Evolutionary conservation across 768 basidiomycete species (phyloP), one percentile per base, ranked within the genome.

Genomic region (Suillus subaureus): DNA sequence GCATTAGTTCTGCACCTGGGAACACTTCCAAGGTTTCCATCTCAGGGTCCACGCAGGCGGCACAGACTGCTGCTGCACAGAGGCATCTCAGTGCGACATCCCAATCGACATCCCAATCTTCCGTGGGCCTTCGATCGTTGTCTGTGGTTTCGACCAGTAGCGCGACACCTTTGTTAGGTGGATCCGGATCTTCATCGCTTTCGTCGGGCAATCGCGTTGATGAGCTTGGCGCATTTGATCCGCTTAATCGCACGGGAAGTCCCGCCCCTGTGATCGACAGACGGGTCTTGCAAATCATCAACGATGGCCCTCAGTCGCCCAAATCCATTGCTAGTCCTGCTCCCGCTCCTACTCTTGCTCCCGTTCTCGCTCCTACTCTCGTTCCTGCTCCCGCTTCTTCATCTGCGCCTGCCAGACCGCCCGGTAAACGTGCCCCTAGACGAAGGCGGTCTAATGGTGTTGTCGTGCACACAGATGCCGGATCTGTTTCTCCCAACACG

Each of bases 1-100:
- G 69, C 40, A 61, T 23, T 23, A 40, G 60, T 62, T 35, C 58
- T n/a, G 62, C 65, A 35, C 67, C n/a, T 11, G 66, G 61, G 2
- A 58, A 62, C 11, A 63, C 70, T 15, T 75, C 84, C 4, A 75
- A 82, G 43, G 82, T 81, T n/a, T 84, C 84, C 6, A 82, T 82
- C 0, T 76, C 79, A 18, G 77, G 78, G 31, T 84, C 85, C 28
- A 71, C 74, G 61, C 76, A 77, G 58, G 80, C 80, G 21, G 67
- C 74, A 45, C 77, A 73, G 2, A 70, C 64, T 26, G 49, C 49
- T 26, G 23, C 0, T 55, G 62, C 64, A 55, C 55, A 64, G 18
- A 65, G 68, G 62, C 64, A 49, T 15, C 51, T 42, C 21, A 64
- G 65, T 47, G 57, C 65, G 23, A 64, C 56, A 12, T 35, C 56